A percentile compares a stretch with the other conserved stretches of the same genome.
Conservation (phyloP, 768 basidiomycete genomes). For the Galerina marginata region DNA sequence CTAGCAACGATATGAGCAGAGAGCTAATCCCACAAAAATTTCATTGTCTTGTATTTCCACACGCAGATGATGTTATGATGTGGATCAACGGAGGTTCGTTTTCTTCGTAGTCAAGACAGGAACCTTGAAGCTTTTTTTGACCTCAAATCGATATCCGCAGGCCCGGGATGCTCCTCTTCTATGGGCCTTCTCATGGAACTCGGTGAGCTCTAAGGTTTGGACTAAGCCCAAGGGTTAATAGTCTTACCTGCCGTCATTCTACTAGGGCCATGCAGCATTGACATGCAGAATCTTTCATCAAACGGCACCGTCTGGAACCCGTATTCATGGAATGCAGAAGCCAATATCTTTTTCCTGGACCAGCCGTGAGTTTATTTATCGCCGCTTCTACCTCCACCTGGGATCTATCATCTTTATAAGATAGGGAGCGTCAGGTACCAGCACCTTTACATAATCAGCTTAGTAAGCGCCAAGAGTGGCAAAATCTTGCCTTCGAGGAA, state of each 20-base stretch:
- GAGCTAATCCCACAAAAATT: slow-evolving; percentile 4
- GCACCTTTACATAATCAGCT: too few species aligned
- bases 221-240: not conserved
- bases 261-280: slow-evolving; percentile 53
- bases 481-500: too few species aligned
- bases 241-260: not conserved
- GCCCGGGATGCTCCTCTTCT: slow-evolving; percentile 59
- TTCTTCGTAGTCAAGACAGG: slow-evolving; percentile 13
- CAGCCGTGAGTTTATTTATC: slow-evolving; percentile 48
- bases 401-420: not conserved
- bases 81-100: slow-evolving; percentile 67
- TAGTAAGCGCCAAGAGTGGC: too few species aligned
- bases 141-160: slow-evolving; percentile 34
- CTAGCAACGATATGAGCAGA: slow-evolving; percentile 6
- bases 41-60: not conserved
- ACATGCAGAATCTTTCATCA: slow-evolving; percentile 55
- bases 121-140: not conserved
- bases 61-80: slow-evolving; percentile 67
- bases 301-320: slow-evolving; percentile 71
- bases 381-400: not conserved
- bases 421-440: too few species aligned
- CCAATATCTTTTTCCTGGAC: slow-evolving; percentile 75
- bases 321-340: slow-evolving; percentile 67
- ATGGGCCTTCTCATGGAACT: slow-evolving; percentile 75
- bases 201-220: slow-evolving; percentile 40